phyloP scores from a whole-genome alignment of 2,329 filamentous ascomycete genomes.

The Fusarium caatingaense region DNA sequence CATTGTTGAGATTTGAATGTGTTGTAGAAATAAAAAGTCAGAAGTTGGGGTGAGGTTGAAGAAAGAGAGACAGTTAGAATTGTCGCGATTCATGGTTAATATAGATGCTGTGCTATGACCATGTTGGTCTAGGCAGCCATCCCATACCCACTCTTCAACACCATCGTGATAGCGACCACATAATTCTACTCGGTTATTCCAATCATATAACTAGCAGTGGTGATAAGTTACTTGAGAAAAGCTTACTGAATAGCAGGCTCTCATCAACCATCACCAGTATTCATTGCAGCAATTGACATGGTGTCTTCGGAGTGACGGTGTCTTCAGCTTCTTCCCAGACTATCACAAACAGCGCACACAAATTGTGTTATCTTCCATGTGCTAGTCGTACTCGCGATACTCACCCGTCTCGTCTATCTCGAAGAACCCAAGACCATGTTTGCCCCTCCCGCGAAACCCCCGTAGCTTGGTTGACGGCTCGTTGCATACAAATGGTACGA shows the following conservation, averaged over 20 bases:
- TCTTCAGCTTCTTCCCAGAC: background rate
- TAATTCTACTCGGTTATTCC: no score
- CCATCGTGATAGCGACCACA: background rate
- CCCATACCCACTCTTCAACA: background rate
- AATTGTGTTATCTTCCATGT: constrained; percentile 8
- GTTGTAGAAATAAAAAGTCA: background rate
- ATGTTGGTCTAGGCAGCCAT: background rate
- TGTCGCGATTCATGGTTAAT: background rate
- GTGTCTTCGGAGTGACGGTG: no score
- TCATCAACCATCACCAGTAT: background rate
- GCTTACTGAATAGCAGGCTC: no score
- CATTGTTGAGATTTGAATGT: background rate
- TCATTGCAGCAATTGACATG: no score
- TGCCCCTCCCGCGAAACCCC: constrained; percentile 35
- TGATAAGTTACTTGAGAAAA: no score
- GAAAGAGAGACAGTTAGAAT: background rate
- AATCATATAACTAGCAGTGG: no score
- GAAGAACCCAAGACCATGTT: constrained; percentile 34
- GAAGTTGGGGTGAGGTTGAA: background rate
- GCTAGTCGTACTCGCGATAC: constrained; percentile 35
- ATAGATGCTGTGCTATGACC: background rate
- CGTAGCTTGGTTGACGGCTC: constrained; percentile 34
- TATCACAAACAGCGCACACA: background rate
- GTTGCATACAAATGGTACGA: constrained; percentile 34
- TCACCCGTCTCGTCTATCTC: constrained; percentile 40